Percentiles rank a stretch among this genome's conserved stretches.
Conservation (phyloP, 768 basidiomycete species). For the Dentipellis fragilis region DNA sequence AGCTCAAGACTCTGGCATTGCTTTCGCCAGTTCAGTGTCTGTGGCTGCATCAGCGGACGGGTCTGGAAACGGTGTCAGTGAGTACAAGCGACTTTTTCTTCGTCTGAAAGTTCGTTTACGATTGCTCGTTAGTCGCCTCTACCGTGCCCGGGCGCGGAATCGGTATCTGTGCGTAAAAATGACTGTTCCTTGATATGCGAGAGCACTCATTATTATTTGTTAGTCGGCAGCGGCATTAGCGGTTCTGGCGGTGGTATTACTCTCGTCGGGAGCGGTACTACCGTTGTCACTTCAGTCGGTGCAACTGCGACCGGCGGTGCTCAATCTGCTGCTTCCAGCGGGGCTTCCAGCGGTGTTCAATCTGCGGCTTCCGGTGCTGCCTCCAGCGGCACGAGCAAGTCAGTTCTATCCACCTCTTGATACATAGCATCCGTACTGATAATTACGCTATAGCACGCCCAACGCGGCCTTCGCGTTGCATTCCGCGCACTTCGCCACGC, state of each 20-base stretch:
- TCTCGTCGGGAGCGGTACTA: constrained; percentile 8
- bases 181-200: not conserved
- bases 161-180: not conserved
- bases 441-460: not conserved
- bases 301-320: constrained; percentile 8
- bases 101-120: too few relatives aligned
- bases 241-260: constrained; percentile 8
- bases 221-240: not conserved
- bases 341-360: too few relatives aligned
- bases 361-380: not conserved
- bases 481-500: not conserved
- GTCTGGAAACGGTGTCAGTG: not conserved
- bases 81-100: too few relatives aligned
- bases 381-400: not conserved
- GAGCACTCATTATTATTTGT: not conserved
- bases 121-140: too few relatives aligned
- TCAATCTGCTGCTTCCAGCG: not conserved
- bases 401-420: not conserved
- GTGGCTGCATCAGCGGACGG: not conserved
- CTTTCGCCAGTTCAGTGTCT: not conserved
- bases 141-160: not conserved
- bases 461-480: not conserved
- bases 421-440: not conserved
- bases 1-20: not conserved
- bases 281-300: constrained; percentile 7